Evolutionary conservation across 306 rosid species (phyloP).

Genomic region (Prunus dulcis): DNA sequence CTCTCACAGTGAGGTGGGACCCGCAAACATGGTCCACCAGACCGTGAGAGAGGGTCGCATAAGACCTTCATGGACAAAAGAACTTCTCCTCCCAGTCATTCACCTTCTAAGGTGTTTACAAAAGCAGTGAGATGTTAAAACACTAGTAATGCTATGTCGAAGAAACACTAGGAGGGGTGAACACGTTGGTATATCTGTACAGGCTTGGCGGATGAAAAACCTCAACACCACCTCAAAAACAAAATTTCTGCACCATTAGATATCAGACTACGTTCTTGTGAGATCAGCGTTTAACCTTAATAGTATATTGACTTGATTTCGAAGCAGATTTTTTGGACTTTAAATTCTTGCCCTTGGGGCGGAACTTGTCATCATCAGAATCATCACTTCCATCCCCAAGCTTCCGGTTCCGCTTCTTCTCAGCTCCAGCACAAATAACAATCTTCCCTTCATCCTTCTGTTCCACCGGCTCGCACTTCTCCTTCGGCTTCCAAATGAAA

Average conservation of each 20-base stretch:
- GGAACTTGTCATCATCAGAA: conserved; percentile 53
- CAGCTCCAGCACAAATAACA: conserved; percentile 40
- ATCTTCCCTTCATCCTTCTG: conserved; percentile 54
- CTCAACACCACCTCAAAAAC: neutral
- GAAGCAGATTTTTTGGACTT: conserved; percentile 35
- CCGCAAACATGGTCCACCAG: neutral
- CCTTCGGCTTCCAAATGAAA: conserved; percentile 90
- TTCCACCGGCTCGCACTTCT: conserved; percentile 48
- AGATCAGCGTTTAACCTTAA: conserved; percentile 32
- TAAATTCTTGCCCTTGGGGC: conserved; percentile 41
- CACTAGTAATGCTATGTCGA: neutral
- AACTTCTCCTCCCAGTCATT: neutral
- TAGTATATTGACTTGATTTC: conserved; percentile 28
- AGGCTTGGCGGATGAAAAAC: conserved; percentile 8
- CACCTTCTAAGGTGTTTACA: neutral
- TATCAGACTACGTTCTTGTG: neutral
- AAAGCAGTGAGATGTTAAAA: neutral
- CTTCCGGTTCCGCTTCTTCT: conserved; percentile 56
- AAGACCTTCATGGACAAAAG: neutral
- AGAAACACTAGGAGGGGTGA: conserved; percentile 3
- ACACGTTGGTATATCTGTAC: neutral
- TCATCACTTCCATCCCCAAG: conserved; percentile 42
- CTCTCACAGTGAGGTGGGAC: neutral
- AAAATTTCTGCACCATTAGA: neutral
- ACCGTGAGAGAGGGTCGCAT: neutral